phyloP scores from a whole-genome alignment of 2,329 filamentous ascomycete genomes.

The Cytospora piceae region DNA sequence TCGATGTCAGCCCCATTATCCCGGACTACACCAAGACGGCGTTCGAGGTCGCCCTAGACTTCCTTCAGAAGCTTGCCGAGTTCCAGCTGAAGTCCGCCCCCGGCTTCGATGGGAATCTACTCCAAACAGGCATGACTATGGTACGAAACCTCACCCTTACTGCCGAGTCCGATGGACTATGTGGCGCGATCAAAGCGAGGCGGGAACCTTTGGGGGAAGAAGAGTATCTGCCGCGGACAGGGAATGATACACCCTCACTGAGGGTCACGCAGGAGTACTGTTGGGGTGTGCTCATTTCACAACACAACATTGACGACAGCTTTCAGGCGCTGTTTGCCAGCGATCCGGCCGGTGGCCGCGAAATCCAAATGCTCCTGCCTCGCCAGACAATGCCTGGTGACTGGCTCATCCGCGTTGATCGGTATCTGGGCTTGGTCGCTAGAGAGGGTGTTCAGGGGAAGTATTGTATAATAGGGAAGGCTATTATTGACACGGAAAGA shows the following conservation, averaged over 20 bases:
- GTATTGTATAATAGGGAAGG: background rate
- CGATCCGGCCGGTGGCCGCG: no score
- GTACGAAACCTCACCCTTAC: no score
- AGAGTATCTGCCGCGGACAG: background rate
- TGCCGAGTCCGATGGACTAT: no score
- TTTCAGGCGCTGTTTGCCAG: background rate
- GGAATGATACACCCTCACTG: background rate
- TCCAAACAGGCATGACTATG: no score
- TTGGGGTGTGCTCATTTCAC: background rate
- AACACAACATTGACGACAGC: background rate
- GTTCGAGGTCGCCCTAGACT: background rate
- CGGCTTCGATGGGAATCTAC: no score
- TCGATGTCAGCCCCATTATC: background rate
- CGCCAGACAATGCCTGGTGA: background rate
- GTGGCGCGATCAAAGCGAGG: no score
- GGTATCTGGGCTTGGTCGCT: background rate
- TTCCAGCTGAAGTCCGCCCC: no score
- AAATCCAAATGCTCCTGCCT: background rate
- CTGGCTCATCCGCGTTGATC: background rate
- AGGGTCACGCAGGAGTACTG: background rate
- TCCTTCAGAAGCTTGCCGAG: background rate
- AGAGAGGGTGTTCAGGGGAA: background rate
- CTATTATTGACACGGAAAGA: background rate
- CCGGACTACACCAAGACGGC: background rate
- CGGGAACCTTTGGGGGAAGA: no score